These are phyloP conservation scores for Blastocystis sp. DNA, from an alignment of 352 stramenopile species.

Conservation along the genomic window DNA sequence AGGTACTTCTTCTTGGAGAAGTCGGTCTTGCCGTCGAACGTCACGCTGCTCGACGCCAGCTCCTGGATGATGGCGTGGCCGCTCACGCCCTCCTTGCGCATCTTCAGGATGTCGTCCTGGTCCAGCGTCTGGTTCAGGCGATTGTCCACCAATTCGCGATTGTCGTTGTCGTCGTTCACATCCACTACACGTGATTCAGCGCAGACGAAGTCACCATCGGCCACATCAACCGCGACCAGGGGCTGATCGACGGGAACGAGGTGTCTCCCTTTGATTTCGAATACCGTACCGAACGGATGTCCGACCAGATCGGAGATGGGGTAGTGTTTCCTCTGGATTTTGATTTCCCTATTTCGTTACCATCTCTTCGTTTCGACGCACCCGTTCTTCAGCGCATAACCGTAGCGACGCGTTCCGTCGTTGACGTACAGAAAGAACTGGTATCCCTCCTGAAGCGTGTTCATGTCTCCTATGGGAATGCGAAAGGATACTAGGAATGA, in stretches of 20 bases:
- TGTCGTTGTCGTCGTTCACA: constrained; percentile 73
- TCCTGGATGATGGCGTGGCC: constrained; percentile 74
- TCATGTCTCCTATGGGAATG: background rate
- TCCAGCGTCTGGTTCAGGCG: constrained; percentile 52
- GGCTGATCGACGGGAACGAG: constrained; percentile 63
- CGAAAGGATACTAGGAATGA: background rate
- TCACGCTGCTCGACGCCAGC: constrained; percentile 68
- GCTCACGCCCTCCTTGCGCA: constrained; percentile 64
- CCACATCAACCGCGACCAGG: constrained; percentile 65
- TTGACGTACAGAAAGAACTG: constrained; percentile 73
- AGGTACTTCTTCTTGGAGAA: constrained; percentile 76
- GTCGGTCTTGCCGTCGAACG: constrained; percentile 75
- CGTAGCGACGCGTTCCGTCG: constrained; percentile 49
- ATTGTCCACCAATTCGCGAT: constrained; percentile 72
- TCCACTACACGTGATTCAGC: constrained; percentile 23
- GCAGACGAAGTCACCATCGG: background rate
- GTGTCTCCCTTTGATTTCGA: constrained; percentile 65
- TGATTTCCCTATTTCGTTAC: constrained; percentile 35
- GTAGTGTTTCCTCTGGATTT: constrained; percentile 65
- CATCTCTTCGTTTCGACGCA: background rate
- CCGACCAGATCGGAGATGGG: constrained; percentile 62
- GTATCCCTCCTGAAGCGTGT: constrained; percentile 48
- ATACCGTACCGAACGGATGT: constrained; percentile 62
- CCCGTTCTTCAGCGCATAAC: constrained; percentile 45
- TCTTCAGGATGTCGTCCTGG: constrained; percentile 74